Conservation (phyloP, 2,329 filamentous ascomycete genomes). For the Xylaria sp. region DNA sequence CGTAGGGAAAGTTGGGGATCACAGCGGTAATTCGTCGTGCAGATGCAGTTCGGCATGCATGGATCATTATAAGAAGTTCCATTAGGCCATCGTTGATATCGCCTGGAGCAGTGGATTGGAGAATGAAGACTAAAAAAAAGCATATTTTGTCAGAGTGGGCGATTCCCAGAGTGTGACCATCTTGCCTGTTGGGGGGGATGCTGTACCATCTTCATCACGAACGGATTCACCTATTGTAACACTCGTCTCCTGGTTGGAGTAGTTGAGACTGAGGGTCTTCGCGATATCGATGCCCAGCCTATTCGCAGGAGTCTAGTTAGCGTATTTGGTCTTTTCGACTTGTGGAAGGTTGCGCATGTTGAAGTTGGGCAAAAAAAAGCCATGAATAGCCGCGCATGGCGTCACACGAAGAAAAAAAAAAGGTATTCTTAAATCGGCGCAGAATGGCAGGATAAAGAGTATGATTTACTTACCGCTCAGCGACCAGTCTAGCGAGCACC, state of each 20-base stretch:
- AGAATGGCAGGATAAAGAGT: background rate
- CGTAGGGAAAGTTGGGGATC: conserved; percentile 96
- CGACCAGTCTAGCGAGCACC: conserved; percentile 51
- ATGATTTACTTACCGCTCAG: conserved; percentile 51
- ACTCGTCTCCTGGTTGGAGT: conserved; percentile 87
- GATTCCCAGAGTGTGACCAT: conserved; percentile 63
- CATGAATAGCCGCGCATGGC: conserved; percentile 22
- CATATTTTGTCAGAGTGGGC: conserved; percentile 58
- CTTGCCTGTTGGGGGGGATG: background rate
- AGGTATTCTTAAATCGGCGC: background rate
- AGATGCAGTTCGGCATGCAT: conserved; percentile 76
- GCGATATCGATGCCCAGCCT: conserved; percentile 81
- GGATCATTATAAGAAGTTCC: conserved; percentile 98
- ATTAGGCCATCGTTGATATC: conserved; percentile 98
- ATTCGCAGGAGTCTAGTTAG: conserved; percentile 34
- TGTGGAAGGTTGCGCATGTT: conserved; percentile 22
- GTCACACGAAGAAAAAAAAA: conserved; percentile 9
- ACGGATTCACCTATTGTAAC: conserved; percentile 97
- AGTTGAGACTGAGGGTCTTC: conserved; percentile 83
- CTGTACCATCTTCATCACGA: conserved; percentile 84
- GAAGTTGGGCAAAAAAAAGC: conserved; percentile 4
- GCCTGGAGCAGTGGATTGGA: conserved; percentile 93
- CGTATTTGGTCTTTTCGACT: background rate
- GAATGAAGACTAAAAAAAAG: conserved; percentile 76
- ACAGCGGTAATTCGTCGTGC: conserved; percentile 94